Conservation (phyloP, 2,329 filamentous ascomycete species). For the Calonectria pseudoturangicola region DNA sequence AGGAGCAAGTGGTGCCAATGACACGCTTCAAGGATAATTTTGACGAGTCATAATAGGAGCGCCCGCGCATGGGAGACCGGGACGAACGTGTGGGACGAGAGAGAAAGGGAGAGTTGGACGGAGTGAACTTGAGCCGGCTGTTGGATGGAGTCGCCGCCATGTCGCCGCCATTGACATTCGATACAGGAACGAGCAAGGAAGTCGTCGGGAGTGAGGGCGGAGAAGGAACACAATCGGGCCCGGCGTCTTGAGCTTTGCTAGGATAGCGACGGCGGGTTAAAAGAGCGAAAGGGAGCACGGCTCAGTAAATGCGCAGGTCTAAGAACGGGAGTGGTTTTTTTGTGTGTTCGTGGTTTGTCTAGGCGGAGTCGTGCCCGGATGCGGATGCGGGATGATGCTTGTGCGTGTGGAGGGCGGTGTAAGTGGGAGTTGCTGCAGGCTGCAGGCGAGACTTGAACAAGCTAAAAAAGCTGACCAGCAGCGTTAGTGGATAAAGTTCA, state of each 20-base stretch:
- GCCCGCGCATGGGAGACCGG: conserved; percentile 76
- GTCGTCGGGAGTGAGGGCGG: conserved; percentile 34
- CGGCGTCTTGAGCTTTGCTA: conserved; percentile 1
- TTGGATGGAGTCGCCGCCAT: conserved; percentile 76
- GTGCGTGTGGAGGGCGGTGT: conserved; percentile 54
- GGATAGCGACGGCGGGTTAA: not conserved
- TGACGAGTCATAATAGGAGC: conserved; percentile 70
- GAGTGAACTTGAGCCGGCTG: conserved; percentile 80
- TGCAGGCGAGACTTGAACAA: conserved; percentile 37
- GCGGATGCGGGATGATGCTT: conserved; percentile 50
- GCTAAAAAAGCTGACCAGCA: conserved; percentile 42
- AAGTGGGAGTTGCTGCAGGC: conserved; percentile 53
- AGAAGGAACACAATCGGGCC: conserved; percentile 32
- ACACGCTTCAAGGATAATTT: conserved; percentile 86
- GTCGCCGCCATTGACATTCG: conserved; percentile 70
- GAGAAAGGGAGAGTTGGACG: conserved; percentile 84
- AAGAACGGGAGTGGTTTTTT: conserved; percentile 33
- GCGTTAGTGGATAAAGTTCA: conserved; percentile 32
- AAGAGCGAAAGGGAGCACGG: conserved; percentile 7
- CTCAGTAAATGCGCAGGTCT: conserved; percentile 1
- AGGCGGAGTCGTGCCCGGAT: conserved; percentile 39
- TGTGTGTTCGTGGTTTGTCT: conserved; percentile 6
- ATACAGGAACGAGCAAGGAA: conserved; percentile 39
- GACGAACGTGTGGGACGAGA: conserved; percentile 76
- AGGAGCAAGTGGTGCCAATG: conserved; percentile 91